Evolutionary conservation across 257 asterid species (phyloP).

Genomic region (Anisodus acutangulus): DNA sequence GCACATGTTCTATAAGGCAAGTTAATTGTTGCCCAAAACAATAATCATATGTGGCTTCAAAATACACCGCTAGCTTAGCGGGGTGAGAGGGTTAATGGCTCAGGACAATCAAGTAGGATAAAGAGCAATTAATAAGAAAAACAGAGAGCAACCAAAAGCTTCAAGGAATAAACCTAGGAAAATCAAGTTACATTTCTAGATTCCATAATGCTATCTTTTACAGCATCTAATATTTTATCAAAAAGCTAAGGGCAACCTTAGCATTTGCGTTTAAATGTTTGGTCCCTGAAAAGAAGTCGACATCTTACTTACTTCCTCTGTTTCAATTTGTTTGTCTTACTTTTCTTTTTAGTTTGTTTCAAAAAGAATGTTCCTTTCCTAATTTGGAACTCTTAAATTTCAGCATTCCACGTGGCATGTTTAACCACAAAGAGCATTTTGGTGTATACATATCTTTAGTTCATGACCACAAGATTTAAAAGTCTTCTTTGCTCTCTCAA

Average conservation of each 20-base stretch:
- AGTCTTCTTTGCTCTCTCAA: too few species aligned
- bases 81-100: neutral
- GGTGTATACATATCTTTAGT: too few species aligned
- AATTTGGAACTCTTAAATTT: too few species aligned
- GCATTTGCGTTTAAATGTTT: neutral
- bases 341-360: too few species aligned
- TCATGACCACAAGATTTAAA: too few species aligned
- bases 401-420: too few species aligned
- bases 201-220: slow-evolving; percentile 9
- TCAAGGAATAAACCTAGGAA: slow-evolving; percentile 14
- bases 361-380: too few species aligned
- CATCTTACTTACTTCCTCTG: neutral
- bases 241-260: neutral
- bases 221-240: slow-evolving; percentile 1
- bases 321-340: too few species aligned
- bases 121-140: neutral
- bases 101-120: neutral
- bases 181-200: neutral
- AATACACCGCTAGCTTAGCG: neutral
- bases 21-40: neutral
- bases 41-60: neutral
- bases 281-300: neutral
- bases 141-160: neutral
- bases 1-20: neutral
- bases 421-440: too few species aligned